A percentile compares a stretch with the other conserved stretches of the same genome.
Evolutionary conservation across 305 asterid species (phyloP).

Genomic region (Rubia peregrina): DNA sequence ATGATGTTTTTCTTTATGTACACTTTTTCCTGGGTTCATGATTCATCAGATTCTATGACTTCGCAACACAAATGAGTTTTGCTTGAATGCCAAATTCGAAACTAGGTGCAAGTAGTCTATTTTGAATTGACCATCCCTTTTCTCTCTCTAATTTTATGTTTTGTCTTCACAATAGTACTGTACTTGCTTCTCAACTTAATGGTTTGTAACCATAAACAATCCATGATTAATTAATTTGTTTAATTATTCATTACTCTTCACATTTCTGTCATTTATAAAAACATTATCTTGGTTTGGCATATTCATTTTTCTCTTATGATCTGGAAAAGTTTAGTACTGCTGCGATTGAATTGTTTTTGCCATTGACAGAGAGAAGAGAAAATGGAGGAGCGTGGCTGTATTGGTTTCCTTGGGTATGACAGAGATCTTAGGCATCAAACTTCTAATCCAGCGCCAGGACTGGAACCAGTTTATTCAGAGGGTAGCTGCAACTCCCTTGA

Average conservation of each 20-base stretch:
- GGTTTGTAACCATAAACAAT: not conserved
- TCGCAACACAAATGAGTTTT: not conserved
- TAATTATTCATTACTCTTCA: not conserved
- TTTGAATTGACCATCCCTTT: not conserved
- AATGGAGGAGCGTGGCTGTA: constrained; percentile 27
- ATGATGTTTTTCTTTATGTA: not conserved
- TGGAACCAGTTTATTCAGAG: constrained; percentile 53
- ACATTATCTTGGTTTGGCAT: not conserved
- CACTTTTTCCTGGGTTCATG: not conserved
- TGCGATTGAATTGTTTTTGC: constrained; percentile 17
- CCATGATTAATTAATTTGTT: not conserved
- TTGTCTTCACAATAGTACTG: not conserved
- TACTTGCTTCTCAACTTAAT: not conserved
- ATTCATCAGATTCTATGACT: constrained; percentile 2
- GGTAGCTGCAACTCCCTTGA: constrained; percentile 53
- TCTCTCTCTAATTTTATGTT: not conserved
- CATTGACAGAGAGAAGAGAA: constrained; percentile 39
- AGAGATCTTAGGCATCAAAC: constrained; percentile 30
- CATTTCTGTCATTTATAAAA: not conserved
- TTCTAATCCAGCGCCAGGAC: constrained; percentile 41
- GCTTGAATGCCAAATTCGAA: constrained; percentile 1
- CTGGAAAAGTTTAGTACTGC: constrained; percentile 1
- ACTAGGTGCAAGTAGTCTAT: not conserved
- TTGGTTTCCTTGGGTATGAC: constrained; percentile 30
- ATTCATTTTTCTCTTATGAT: not conserved